A percentile compares a stretch with the other conserved stretches of the same genome.
phyloP scores from a whole-genome alignment of 139 green algal species.

The Chlamydomonas sp. region DNA sequence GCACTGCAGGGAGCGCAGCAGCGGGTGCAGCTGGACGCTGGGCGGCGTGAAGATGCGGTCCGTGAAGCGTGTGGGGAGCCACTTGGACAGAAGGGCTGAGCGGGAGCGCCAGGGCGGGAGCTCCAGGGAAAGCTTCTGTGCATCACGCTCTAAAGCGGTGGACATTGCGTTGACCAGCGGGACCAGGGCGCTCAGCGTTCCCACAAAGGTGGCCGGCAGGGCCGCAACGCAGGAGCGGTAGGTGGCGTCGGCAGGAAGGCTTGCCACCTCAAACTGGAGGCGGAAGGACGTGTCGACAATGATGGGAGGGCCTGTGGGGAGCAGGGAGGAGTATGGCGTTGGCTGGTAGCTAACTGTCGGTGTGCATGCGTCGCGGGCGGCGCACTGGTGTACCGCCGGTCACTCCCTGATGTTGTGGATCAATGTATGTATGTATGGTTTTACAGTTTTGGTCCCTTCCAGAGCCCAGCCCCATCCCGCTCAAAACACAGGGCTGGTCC shows the following conservation, averaged over 20 bases:
- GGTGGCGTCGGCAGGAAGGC: neutral
- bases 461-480: too few species aligned
- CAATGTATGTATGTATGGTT: too few species aligned
- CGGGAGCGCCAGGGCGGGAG: conserved; percentile 12
- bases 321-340: neutral
- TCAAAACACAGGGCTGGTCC: too few species aligned
- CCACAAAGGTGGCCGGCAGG: neutral
- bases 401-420: too few species aligned
- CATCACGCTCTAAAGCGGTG: neutral
- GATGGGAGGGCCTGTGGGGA: neutral
- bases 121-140: neutral
- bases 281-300: neutral
- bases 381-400: too few species aligned
- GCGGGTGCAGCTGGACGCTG: neutral
- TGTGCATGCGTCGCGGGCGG: too few species aligned
- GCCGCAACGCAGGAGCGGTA: conserved; percentile 2
- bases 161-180: conserved; percentile 1
- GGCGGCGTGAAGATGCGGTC: neutral
- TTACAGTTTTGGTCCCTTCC: too few species aligned
- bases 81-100: conserved; percentile 1
- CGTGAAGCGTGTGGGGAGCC: conserved; percentile 1
- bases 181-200: neutral
- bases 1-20: neutral
- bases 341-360: too few species aligned
- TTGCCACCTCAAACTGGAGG: neutral